A percentile compares a stretch with the other conserved stretches of the same genome.
These are phyloP conservation scores for Thinopyrum elongatum DNA, from an alignment of 176 grass and related monocot species.

Conservation along the genomic window DNA sequence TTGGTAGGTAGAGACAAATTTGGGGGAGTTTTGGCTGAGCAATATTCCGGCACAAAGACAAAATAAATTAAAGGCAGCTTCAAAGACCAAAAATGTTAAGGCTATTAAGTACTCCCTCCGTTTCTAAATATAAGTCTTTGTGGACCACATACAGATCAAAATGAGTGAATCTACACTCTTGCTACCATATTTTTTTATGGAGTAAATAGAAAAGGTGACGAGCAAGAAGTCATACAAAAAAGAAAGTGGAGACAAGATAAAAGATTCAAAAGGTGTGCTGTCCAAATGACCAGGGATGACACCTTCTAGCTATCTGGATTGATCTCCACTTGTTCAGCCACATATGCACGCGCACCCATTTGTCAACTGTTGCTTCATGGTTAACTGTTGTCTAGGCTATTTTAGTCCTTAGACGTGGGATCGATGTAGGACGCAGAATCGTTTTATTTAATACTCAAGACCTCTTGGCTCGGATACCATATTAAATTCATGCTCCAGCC, in stretches of 20 bases:
- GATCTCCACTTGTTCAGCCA: background rate
- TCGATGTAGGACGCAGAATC: too few relatives aligned
- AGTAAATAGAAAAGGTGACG: background rate
- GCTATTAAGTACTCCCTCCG: too few relatives aligned
- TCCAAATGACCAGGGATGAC: background rate
- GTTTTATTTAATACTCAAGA: too few relatives aligned
- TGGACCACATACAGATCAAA: too few relatives aligned
- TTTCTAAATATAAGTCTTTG: too few relatives aligned
- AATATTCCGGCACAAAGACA: background rate
- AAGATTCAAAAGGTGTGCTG: background rate
- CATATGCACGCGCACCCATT: background rate
- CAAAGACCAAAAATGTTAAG: background rate
- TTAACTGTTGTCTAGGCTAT: too few relatives aligned
- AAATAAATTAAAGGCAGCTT: background rate
- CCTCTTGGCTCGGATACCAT: too few relatives aligned
- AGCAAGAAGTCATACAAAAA: background rate
- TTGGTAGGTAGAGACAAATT: too few relatives aligned
- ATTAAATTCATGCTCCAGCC: too few relatives aligned
- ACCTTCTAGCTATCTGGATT: background rate
- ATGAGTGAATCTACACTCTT: too few relatives aligned
- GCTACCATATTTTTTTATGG: background rate
- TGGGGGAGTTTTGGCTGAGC: too few relatives aligned
- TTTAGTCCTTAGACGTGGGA: too few relatives aligned
- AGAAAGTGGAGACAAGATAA: background rate
- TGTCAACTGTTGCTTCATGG: background rate